These are phyloP conservation scores for Tricholoma hemisulphureum DNA, from an alignment of 768 basidiomycete genomes.

Conservation along the genomic window DNA sequence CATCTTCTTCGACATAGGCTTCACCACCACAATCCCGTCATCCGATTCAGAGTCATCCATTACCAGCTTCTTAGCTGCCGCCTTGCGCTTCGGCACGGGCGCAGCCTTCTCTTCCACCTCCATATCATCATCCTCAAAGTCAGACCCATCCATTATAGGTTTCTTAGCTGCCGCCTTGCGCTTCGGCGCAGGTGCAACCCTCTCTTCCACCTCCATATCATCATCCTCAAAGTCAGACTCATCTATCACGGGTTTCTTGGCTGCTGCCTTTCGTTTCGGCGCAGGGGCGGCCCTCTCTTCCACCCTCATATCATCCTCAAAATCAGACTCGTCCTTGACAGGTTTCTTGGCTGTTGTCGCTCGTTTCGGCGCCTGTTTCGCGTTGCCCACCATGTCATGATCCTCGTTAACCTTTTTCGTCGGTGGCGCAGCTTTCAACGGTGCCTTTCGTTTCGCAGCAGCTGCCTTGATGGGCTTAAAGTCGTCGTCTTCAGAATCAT, in stretches of 20 bases:
- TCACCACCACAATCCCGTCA: too few relatives aligned
- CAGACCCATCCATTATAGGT: conserved; percentile 22
- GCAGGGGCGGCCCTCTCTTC: conserved; percentile 2
- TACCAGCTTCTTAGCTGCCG: conserved; percentile 15
- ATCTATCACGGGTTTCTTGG: conserved; percentile 19
- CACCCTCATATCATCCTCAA: conserved; percentile 21
- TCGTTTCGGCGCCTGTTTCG: conserved; percentile 11
- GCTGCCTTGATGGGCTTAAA: conserved; percentile 48
- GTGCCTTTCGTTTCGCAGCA: conserved; percentile 38
- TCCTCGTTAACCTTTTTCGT: conserved; percentile 24
- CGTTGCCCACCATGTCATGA: conserved; percentile 15
- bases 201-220: conserved; percentile 7
- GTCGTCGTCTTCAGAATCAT: conserved; percentile 42
- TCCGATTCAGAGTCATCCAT: conserved; percentile 31
- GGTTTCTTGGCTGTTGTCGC: conserved; percentile 23
- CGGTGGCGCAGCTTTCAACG: conserved; percentile 25
- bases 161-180: conserved; percentile 15
- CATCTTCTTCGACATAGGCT: too few relatives aligned
- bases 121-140: conserved; percentile 29
- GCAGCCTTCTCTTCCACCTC: too few relatives aligned
- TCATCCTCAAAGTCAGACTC: conserved; percentile 21
- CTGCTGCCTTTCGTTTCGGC: conserved; percentile 19
- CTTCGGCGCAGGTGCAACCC: conserved; percentile 17
- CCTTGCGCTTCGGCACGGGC: too few relatives aligned
- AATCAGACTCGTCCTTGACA: conserved; percentile 17